Conservation (phyloP, 1,139 yeast genomes). For the Pichia sp. region DNA sequence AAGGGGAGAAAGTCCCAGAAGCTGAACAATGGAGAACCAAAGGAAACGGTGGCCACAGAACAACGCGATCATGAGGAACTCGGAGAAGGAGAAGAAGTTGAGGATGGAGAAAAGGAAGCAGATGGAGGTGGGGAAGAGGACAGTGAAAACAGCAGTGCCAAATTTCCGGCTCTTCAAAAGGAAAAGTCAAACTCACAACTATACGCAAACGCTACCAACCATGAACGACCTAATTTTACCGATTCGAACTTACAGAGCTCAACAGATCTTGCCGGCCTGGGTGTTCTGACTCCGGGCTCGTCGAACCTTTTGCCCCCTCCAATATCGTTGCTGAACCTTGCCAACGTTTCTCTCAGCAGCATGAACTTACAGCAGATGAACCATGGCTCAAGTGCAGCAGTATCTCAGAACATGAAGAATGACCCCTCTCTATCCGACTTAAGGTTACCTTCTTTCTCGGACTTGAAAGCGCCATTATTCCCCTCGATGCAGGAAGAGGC, state of each 20-base stretch:
- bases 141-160: neutral
- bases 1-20: neutral
- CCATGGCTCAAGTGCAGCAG: neutral
- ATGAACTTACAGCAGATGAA: conserved; percentile 4
- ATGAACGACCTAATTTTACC: conserved; percentile 1
- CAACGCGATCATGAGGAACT: too few relatives aligned
- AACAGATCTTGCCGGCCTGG: neutral
- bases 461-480: conserved; percentile 9
- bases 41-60: neutral
- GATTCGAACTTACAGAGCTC: neutral
- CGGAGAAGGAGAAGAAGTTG: neutral
- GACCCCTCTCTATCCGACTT: conserved; percentile 6
- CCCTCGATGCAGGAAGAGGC: conserved; percentile 2
- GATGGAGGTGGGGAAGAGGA: neutral
- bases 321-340: conserved; percentile 12
- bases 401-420: neutral
- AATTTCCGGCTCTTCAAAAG: neutral
- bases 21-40: neutral
- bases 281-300: neutral
- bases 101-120: neutral
- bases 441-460: conserved; percentile 16
- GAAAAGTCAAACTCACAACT: neutral
- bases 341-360: conserved; percentile 14
- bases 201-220: neutral
- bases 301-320: conserved; percentile 6